Conservation (phyloP, 2,329 filamentous ascomycete genomes). For the Cryphonectria parasitica region DNA sequence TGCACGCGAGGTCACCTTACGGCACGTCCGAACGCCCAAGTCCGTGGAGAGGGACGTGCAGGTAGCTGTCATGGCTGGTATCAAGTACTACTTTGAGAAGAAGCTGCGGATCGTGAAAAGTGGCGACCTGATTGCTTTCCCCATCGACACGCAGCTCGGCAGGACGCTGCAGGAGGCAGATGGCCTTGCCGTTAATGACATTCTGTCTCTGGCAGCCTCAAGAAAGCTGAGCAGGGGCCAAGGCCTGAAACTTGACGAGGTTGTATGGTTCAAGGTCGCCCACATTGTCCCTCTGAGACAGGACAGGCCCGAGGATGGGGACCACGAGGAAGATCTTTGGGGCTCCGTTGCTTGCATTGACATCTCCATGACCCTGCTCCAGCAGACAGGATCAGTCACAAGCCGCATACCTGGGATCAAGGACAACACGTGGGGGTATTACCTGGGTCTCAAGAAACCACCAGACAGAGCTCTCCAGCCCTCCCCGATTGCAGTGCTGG, state of each 20-base stretch:
- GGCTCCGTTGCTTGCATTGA: slow-evolving; percentile 86
- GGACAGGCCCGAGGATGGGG: slow-evolving; percentile 57
- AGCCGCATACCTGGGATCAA: slow-evolving; percentile 77
- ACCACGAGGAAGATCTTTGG: slow-evolving; percentile 73
- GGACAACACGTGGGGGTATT: slow-evolving; percentile 85
- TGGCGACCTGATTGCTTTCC: slow-evolving; percentile 86
- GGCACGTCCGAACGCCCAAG: slow-evolving; percentile 86
- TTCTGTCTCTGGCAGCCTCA: slow-evolving; percentile 56
- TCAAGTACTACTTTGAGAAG: slow-evolving; percentile 87
- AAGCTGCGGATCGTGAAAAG: slow-evolving; percentile 81
- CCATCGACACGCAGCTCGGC: slow-evolving; percentile 84
- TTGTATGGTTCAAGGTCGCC: slow-evolving; percentile 92
- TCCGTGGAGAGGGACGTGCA: slow-evolving; percentile 86
- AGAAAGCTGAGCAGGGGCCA: slow-evolving; percentile 33
- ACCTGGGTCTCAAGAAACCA: slow-evolving; percentile 74
- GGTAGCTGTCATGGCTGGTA: slow-evolving; percentile 79
- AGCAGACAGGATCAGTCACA: slow-evolving; percentile 86
- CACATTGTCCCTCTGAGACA: slow-evolving; percentile 65
- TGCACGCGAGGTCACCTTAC: slow-evolving; percentile 78
- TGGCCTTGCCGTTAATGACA: slow-evolving; percentile 73
- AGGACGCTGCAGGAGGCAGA: slow-evolving; percentile 75
- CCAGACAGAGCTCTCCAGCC: slow-evolving; percentile 54
- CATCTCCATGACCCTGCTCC: slow-evolving; percentile 83
- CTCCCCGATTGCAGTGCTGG: slow-evolving; percentile 46
- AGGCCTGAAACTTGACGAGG: slow-evolving; percentile 54